These are phyloP conservation scores for Myrica gale DNA, from an alignment of 306 rosid genomes.

Conservation along the genomic window DNA sequence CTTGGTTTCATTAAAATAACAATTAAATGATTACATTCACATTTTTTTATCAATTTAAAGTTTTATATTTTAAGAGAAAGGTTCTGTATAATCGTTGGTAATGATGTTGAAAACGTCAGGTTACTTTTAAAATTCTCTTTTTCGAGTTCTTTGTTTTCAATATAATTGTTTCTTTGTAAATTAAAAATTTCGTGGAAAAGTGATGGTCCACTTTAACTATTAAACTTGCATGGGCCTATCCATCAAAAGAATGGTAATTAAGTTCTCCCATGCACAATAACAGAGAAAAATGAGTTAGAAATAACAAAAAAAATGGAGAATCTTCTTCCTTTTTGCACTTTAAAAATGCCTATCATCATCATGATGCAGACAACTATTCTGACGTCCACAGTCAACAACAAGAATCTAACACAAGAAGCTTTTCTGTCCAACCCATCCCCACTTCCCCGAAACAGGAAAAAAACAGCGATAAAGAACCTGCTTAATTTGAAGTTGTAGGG, in stretches of 20 bases:
- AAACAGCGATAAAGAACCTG: background rate
- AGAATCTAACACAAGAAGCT: background rate
- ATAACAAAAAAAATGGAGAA: background rate
- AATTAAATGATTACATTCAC: too few species aligned
- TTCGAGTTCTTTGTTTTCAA: too few species aligned
- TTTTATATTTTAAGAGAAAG: too few species aligned
- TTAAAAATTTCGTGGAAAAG: background rate
- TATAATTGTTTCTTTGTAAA: too few species aligned
- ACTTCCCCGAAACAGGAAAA: background rate
- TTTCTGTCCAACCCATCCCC: background rate
- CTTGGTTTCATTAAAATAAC: too few species aligned
- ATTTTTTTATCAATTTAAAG: too few species aligned
- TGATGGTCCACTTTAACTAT: background rate
- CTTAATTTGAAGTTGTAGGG: too few species aligned
- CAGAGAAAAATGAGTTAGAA: background rate
- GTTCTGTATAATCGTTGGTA: too few species aligned
- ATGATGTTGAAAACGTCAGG: too few species aligned
- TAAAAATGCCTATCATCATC: constrained; percentile 4
- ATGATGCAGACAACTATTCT: background rate
- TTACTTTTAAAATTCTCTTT: too few species aligned
- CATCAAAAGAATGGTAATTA: background rate
- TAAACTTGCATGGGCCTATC: constrained; percentile 1
- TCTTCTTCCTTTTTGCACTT: constrained; percentile 13
- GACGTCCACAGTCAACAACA: constrained; percentile 10
- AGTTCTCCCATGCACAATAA: background rate